phyloP scores from a whole-genome alignment of 2,329 filamentous ascomycete species.

The Aspergillus pseudotamarii region DNA sequence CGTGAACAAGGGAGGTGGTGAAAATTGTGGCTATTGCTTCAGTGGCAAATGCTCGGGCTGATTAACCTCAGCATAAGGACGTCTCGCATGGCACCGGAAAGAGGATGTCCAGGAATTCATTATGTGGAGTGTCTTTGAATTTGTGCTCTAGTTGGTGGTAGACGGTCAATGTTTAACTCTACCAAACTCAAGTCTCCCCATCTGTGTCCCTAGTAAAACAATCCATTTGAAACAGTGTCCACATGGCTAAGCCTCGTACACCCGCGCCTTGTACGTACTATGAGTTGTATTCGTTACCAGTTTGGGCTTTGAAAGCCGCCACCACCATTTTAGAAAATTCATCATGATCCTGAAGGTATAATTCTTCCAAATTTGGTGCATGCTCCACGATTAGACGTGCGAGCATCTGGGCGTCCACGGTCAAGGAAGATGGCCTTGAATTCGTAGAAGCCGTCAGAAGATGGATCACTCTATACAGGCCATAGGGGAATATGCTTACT shows the following conservation, averaged over 20 bases:
- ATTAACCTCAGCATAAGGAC: neutral
- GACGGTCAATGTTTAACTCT: neutral
- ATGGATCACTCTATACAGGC: neutral
- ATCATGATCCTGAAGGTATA: neutral
- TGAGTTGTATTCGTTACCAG: neutral
- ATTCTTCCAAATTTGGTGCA: neutral
- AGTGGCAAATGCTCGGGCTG: neutral
- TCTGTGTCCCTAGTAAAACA: neutral
- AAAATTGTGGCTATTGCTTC: neutral
- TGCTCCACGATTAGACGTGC: neutral
- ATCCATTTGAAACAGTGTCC: neutral
- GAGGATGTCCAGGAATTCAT: neutral
- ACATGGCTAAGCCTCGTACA: neutral
- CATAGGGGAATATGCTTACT: neutral
- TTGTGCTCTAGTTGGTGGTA: neutral
- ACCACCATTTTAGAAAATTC: neutral
- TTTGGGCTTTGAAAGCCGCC: neutral
- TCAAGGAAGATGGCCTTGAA: neutral
- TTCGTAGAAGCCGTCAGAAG: neutral
- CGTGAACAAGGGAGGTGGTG: neutral
- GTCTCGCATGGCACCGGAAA: neutral
- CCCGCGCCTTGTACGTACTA: neutral
- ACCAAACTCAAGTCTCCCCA: neutral
- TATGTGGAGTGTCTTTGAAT: neutral
- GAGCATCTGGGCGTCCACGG: neutral